Conservation (phyloP, 208 protist species). For the Leishmania braziliensis region DNA sequence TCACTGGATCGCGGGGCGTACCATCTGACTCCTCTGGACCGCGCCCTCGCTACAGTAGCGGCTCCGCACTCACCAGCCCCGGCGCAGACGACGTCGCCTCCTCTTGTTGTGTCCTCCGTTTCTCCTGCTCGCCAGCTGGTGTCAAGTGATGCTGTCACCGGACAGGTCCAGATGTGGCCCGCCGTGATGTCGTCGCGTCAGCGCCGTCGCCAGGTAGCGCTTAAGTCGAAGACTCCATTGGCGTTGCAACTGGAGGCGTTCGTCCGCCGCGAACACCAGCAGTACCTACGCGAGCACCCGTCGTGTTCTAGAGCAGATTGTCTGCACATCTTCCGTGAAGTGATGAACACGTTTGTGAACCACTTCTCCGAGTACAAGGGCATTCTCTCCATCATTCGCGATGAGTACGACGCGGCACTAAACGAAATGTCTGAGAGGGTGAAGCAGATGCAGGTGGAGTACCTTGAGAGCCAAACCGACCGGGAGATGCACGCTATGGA, state of each 20-base stretch:
- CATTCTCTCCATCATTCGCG: constrained; percentile 74
- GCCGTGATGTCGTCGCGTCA: constrained; percentile 24
- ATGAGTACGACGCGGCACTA: constrained; percentile 84
- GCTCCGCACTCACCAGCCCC: constrained; percentile 11
- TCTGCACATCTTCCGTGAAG: constrained; percentile 86
- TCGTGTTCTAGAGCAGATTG: constrained; percentile 67
- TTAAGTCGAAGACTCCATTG: constrained; percentile 66
- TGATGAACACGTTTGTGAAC: constrained; percentile 71
- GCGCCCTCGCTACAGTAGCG: constrained; percentile 4
- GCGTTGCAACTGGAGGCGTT: constrained; percentile 85
- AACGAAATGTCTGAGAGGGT: constrained; percentile 55
- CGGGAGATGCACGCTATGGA: constrained; percentile 78
- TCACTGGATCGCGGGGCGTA: constrained; percentile 10
- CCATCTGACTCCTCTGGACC: constrained; percentile 24
- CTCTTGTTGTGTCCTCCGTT: background rate
- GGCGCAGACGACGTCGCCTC: constrained; percentile 3
- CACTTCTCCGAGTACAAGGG: constrained; percentile 84
- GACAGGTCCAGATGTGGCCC: constrained; percentile 31
- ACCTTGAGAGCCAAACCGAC: constrained; percentile 77
- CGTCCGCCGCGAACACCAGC: constrained; percentile 74
- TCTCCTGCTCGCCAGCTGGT: constrained; percentile 1
- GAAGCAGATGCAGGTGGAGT: constrained; percentile 48
- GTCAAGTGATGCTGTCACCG: constrained; percentile 6
- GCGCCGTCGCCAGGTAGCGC: constrained; percentile 19
- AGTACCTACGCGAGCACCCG: constrained; percentile 69